Evolutionary conservation across 2,329 filamentous ascomycete species (phyloP).

Genomic region (Tolypocladium guangdongense): DNA sequence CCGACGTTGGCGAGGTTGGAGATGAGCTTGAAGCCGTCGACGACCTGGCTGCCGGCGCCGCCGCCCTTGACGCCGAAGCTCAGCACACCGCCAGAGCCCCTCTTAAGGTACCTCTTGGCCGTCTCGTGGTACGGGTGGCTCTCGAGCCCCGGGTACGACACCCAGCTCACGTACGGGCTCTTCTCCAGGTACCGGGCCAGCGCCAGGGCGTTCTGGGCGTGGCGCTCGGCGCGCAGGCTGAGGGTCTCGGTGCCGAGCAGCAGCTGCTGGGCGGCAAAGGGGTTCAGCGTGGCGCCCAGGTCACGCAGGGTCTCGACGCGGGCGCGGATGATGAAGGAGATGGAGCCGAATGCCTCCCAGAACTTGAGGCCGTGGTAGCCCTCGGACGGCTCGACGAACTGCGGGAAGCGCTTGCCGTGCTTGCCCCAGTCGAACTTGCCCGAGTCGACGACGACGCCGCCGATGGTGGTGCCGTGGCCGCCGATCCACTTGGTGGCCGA

Average conservation of each 20-base stretch:
- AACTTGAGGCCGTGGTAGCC: constrained; percentile 93
- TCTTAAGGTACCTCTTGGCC: constrained; percentile 78
- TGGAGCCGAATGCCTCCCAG: constrained; percentile 79
- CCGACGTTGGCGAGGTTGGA: constrained; percentile 95
- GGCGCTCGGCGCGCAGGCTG: constrained; percentile 73
- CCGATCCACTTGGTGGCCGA: constrained; percentile 97
- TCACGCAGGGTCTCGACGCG: constrained; percentile 88
- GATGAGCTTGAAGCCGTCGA: constrained; percentile 90
- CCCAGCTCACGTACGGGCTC: constrained; percentile 80
- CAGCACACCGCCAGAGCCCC: constrained; percentile 81
- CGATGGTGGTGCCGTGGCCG: constrained; percentile 87
- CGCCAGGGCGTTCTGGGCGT: constrained; percentile 71
- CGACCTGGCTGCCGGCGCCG: constrained; percentile 71
- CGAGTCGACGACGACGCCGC: constrained; percentile 73
- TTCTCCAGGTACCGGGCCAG: constrained; percentile 75
- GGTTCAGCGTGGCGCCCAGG: constrained; percentile 70
- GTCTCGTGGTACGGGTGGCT: constrained; percentile 69
- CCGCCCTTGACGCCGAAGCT: constrained; percentile 92
- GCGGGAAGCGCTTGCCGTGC: constrained; percentile 74
- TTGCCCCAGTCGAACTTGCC: constrained; percentile 93
- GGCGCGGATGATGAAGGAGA: constrained; percentile 74
- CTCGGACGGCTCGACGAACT: constrained; percentile 79
- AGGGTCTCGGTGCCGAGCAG: constrained; percentile 84
- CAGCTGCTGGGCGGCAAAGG: constrained; percentile 87
- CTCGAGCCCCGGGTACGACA: constrained; percentile 82